A percentile compares a stretch with the other conserved stretches of the same genome.
Conservation (phyloP, 257 asterid genomes). For the Primulina tabacum region DNA sequence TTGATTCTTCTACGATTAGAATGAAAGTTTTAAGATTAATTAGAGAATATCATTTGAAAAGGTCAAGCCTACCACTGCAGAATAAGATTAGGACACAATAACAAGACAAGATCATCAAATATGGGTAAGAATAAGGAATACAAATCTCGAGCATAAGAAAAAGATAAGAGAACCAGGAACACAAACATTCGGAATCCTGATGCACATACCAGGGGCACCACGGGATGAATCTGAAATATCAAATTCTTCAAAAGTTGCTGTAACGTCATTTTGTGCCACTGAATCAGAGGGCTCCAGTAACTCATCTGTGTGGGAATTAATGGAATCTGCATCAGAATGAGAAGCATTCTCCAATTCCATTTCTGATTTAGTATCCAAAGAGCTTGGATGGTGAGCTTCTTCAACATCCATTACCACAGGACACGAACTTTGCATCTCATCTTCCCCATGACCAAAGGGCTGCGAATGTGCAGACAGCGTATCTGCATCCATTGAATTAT, state of each 20-base stretch:
- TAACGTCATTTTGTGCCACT: slow-evolving; percentile 30
- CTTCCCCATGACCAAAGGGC: slow-evolving; percentile 41
- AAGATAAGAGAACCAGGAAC: slow-evolving; percentile 4
- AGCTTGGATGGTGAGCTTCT: slow-evolving; percentile 41
- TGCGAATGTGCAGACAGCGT: slow-evolving; percentile 33
- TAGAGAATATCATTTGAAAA: background rate
- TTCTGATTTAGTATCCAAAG: slow-evolving; percentile 54
- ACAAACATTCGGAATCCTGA: slow-evolving; percentile 21
- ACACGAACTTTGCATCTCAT: slow-evolving; percentile 29
- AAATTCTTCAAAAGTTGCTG: slow-evolving; percentile 38
- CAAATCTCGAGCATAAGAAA: slow-evolving; percentile 19
- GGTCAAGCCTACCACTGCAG: background rate
- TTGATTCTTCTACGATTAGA: slow-evolving; percentile 61
- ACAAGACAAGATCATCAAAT: background rate
- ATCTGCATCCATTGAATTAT: slow-evolving; percentile 32
- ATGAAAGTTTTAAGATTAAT: slow-evolving; percentile 7
- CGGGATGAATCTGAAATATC: slow-evolving; percentile 38
- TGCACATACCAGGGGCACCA: slow-evolving; percentile 48
- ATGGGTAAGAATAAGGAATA: slow-evolving; percentile 2
- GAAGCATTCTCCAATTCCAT: slow-evolving; percentile 53
- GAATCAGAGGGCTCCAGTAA: slow-evolving; percentile 39
- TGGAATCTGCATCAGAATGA: slow-evolving; percentile 57
- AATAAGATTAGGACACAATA: background rate
- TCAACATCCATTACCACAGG: slow-evolving; percentile 40
- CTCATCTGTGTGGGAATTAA: slow-evolving; percentile 52